Evolutionary conservation across 306 rosid species (phyloP), one percentile per base, ranked within the genome.

Genomic region (Calophaca sinica): DNA sequence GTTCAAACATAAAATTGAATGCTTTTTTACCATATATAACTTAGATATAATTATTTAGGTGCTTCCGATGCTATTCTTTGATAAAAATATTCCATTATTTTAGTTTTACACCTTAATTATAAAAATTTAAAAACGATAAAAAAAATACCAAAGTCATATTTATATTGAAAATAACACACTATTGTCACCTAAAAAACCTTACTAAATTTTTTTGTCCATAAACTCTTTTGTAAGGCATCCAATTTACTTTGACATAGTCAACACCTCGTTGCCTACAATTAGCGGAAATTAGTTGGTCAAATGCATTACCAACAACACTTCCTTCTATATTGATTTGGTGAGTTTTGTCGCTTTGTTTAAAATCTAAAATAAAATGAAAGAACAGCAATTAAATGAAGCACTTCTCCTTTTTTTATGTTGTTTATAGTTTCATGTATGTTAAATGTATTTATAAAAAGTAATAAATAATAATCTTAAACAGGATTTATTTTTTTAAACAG

Each of bases 241-340:
- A 41, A 41, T 41, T 41, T 41, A 71, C 5, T 62, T 74, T 42
- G 57, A 57, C 51, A 61, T 35, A 71, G 89, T 84, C 87, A 85
- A 80, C 46, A 14, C 55, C 62, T 62, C 5, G 38, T 78, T 72
- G 77, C 85, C 80, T 61, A 78, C 46, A 28, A 77, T 36, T 64
- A 71, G 36, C 42, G n/a, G n/a, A 70, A 62, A 68, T 81, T 81
- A 60, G 90, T 84, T 84, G 86, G 87, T 85, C 82, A 69, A 77
- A 73, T 39, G 76, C 80, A 69, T 67, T 55, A 73, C 75, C 82
- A 77, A 58, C 76, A 66, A 59, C 75, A 72, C 76, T 71, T 39
- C 2, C 3, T 55, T 49, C 67, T 58, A 39, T 50, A 20, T 29
- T 71, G 60, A 15, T 72, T 59, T 69, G 84, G 81, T 49, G 72